Evolutionary conservation across 2,329 filamentous ascomycete species (phyloP), one percentile per base, ranked within the genome.

Genomic region (Pochonia chlamydosporia): DNA sequence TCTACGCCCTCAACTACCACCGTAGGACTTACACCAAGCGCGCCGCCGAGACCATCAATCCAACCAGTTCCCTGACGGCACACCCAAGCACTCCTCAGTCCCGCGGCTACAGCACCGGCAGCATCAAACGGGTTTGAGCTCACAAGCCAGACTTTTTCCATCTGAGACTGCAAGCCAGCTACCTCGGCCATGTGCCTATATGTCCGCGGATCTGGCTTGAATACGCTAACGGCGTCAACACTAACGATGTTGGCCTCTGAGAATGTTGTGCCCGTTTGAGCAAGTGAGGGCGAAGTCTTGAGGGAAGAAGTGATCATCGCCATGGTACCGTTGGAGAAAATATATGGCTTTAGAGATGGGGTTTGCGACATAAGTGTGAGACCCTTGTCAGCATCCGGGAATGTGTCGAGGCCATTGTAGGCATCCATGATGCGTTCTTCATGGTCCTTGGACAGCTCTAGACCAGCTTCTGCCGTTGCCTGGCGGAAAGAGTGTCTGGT

Each of bases 111-210:
- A 1, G 85, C 82, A 0, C 87, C 86, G 0, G 82, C 74, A 14
- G 85, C 68, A 60, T 90, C 86, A 59, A 90, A 90, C 3, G 86
- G 81, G 59, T 90, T 90, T 2, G 79, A 78, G 54, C 77, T 85
- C 5, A 91, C 74, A 7, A 90, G 63, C 83, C 85, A 89, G 13
- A 89, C 71, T 23, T 75, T 67, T 1, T 60, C 65, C 52, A 72
- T 67, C 16, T 71, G 56, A 1, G 63, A 65, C 33, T 65, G 54
- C 55, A 74, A 76, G 3, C 74, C 75, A 2, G 74, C 69, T 30
- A 69, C 68, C 52, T 71, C 54, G 1, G 77, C 71, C 21, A 88
- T 66, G 59, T 85, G 71, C n/a, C 68, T 52, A 57, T 90, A 90
- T 2, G 76, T 73, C 43, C 72, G 74, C 2, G 71, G 75, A 33